Evolutionary conservation across 2,329 filamentous ascomycete genomes (phyloP).

Genomic region (Orbilia blumenaviensis): DNA sequence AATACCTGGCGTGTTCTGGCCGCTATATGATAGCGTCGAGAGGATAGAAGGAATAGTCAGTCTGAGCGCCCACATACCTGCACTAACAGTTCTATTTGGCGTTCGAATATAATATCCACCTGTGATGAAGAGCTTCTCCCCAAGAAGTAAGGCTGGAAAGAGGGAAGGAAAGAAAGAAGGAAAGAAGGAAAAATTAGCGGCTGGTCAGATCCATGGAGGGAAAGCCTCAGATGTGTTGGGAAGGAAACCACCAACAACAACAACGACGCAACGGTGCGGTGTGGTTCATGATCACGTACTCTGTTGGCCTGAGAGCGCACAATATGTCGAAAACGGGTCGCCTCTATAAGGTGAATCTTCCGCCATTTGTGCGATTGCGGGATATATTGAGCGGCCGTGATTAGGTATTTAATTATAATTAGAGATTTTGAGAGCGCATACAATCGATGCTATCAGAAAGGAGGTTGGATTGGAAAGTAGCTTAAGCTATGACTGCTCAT

Average conservation of each 20-base stretch:
- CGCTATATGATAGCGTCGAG: background rate
- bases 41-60: background rate
- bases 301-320: slow-evolving; percentile 33
- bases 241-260: too few species aligned
- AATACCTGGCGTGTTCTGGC: background rate
- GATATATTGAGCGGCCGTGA: background rate
- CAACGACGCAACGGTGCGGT: too few species aligned
- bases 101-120: slow-evolving; percentile 28
- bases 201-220: too few species aligned
- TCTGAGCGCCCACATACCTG: slow-evolving; percentile 13
- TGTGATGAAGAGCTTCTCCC: slow-evolving; percentile 30
- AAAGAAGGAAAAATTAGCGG: background rate
- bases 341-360: slow-evolving; percentile 19
- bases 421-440: too few species aligned
- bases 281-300: slow-evolving; percentile 5
- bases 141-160: slow-evolving; percentile 34
- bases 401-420: too few species aligned
- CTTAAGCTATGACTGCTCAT: too few species aligned
- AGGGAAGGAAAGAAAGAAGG: too few species aligned
- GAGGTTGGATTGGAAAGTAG: too few species aligned
- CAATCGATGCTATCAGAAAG: too few species aligned
- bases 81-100: slow-evolving; percentile 27
- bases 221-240: slow-evolving; percentile 10
- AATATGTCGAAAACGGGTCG: slow-evolving; percentile 35
- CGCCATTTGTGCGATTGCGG: slow-evolving; percentile 4